Conservation (phyloP, 805 yeast species). For the Kurtzmaniella fragi region DNA sequence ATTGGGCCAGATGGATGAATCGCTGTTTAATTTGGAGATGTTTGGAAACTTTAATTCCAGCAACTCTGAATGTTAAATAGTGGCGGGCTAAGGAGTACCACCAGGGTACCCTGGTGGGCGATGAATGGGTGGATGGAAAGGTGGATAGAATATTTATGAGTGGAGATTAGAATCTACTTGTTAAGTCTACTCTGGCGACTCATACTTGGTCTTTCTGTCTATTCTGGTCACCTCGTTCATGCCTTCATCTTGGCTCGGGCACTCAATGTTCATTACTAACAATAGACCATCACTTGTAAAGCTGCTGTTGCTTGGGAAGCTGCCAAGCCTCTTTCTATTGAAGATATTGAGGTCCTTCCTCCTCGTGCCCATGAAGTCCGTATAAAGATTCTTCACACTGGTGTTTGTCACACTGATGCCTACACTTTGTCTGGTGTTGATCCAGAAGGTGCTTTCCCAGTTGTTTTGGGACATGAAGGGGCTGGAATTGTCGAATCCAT, state of each 20-base stretch:
- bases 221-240: background rate
- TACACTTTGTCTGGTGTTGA: constrained; percentile 92
- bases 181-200: background rate
- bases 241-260: background rate
- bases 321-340: constrained; percentile 73
- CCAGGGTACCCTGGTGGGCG: background rate
- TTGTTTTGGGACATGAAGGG: constrained; percentile 94
- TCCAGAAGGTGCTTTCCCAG: constrained; percentile 96
- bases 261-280: background rate
- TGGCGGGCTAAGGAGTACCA: too few relatives aligned
- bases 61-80: too few relatives aligned
- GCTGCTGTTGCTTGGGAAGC: constrained; percentile 99
- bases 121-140: too few relatives aligned
- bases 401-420: constrained; percentile 98
- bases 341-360: constrained; percentile 84
- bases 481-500: constrained; percentile 94
- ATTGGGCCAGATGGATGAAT: too few relatives aligned
- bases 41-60: too few relatives aligned
- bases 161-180: too few relatives aligned
- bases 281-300: constrained; percentile 67
- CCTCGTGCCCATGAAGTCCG: constrained; percentile 98
- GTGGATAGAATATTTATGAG: too few relatives aligned
- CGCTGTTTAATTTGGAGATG: too few relatives aligned
- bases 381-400: constrained; percentile 79
- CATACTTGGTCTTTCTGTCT: background rate